phyloP scores from a whole-genome alignment of 1,284 basidiomycete species.

The Acaromyces ingoldii region DNA sequence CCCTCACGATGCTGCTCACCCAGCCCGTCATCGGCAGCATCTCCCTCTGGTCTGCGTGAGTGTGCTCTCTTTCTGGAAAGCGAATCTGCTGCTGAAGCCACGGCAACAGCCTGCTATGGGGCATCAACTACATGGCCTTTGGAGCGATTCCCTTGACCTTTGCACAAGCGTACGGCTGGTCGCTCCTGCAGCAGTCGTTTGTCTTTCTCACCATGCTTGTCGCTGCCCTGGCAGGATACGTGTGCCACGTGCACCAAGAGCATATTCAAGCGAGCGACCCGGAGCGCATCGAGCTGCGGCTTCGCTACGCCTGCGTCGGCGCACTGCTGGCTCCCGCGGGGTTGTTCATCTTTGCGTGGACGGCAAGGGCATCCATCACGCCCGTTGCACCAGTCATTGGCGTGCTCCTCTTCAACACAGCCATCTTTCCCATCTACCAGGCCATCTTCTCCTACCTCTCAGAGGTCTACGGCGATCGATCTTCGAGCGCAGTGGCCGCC shows the following conservation, averaged over 20 bases:
- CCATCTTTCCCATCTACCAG: slow-evolving; percentile 17
- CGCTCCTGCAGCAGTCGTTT: slow-evolving; percentile 22
- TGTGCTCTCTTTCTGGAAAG: too few species aligned
- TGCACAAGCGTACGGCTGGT: slow-evolving; percentile 30
- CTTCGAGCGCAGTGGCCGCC: slow-evolving; percentile 46
- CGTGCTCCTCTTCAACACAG: slow-evolving; percentile 22
- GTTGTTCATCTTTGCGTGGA: slow-evolving; percentile 37
- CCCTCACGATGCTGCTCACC: slow-evolving; percentile 51
- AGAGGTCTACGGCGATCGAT: slow-evolving; percentile 33
- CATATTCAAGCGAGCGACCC: slow-evolving; percentile 21
- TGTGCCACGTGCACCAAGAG: slow-evolving; percentile 58
- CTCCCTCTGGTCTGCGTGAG: slow-evolving; percentile 54
- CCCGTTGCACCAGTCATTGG: slow-evolving; percentile 22
- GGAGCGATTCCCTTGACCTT: slow-evolving; percentile 41
- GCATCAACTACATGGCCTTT: slow-evolving; percentile 29
- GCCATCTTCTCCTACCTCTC: slow-evolving; percentile 17
- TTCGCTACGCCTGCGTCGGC: slow-evolving; percentile 48
- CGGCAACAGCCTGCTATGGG: slow-evolving; percentile 26
- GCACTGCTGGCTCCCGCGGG: slow-evolving; percentile 29
- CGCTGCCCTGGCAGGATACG: slow-evolving; percentile 59
- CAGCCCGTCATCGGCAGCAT: slow-evolving; percentile 55
- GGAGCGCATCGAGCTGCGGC: slow-evolving; percentile 49
- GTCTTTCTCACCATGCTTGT: slow-evolving; percentile 31
- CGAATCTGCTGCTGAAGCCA: too few species aligned
- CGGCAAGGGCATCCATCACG: slow-evolving; percentile 14